Conservation (phyloP, 495 filamentous ascomycete genomes). For the Thermothielavioides terrestris region DNA sequence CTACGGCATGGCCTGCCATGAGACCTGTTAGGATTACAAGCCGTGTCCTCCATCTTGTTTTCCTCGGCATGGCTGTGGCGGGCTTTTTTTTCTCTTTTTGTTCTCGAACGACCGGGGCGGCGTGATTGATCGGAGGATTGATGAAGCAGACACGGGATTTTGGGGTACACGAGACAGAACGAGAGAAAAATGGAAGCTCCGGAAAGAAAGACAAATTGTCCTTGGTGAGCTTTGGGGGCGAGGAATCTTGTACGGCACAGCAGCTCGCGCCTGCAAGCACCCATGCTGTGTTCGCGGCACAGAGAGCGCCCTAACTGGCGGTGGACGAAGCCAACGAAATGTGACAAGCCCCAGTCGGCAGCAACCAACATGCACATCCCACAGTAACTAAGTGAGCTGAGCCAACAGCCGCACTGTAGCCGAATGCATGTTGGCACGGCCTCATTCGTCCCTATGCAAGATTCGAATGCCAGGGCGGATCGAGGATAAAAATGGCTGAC, state of each 20-base stretch:
- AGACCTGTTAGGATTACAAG: neutral
- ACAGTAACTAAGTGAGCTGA: slow-evolving; percentile 2
- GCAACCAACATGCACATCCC: no score
- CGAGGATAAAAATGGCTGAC: no score
- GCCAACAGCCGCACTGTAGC: neutral
- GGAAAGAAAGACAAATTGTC: neutral
- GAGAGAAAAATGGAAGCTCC: neutral
- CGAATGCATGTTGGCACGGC: neutral
- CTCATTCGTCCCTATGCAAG: no score
- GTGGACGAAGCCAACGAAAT: neutral
- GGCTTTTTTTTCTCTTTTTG: no score
- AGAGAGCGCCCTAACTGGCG: neutral
- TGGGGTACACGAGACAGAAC: neutral
- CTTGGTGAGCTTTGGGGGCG: neutral
- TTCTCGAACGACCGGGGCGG: no score
- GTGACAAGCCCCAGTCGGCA: neutral
- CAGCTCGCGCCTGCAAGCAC: neutral
- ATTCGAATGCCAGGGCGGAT: no score
- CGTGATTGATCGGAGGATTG: no score
- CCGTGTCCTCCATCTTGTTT: neutral
- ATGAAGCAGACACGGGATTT: no score
- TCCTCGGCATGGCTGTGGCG: neutral
- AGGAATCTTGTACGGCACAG: neutral
- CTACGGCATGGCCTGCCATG: neutral
- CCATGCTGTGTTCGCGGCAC: neutral